Evolutionary conservation across 2,329 filamentous ascomycete species (phyloP).

Genomic region (Colletotrichum coccodes): DNA sequence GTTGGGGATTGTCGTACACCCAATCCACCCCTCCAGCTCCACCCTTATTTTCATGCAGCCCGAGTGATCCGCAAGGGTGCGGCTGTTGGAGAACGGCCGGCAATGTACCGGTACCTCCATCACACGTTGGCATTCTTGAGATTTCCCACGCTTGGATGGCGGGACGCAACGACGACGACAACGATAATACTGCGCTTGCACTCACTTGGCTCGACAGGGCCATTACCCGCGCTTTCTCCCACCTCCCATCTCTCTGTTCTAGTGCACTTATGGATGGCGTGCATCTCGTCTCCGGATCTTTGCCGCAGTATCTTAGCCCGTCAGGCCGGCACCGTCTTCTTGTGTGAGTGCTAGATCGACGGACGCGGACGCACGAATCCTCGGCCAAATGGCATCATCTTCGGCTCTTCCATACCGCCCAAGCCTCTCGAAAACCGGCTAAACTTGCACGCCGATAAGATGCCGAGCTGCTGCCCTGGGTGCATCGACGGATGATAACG

Average conservation of each 20-base stretch:
- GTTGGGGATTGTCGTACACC: conserved; percentile 49
- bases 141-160: neutral
- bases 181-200: neutral
- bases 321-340: neutral
- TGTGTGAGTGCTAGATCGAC: neutral
- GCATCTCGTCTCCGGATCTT: conserved; percentile 19
- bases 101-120: conserved; percentile 38
- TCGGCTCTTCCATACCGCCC: conserved; percentile 9
- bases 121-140: neutral
- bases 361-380: conserved; percentile 20
- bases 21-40: conserved; percentile 28
- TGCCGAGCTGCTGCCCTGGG: conserved; percentile 25
- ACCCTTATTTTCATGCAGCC: conserved; percentile 33
- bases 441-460: conserved; percentile 23
- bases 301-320: conserved; percentile 17
- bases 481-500: conserved; percentile 18
- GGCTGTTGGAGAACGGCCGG: conserved; percentile 33
- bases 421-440: neutral
- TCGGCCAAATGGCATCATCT: conserved; percentile 32
- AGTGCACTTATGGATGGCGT: neutral
- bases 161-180: neutral
- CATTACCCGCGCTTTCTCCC: neutral
- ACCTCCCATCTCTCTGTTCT: conserved; percentile 13
- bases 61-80: conserved; percentile 32
- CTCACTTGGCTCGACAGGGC: conserved; percentile 1